Evolutionary conservation across 495 filamentous ascomycete genomes (phyloP).

Genomic region (Articulospora tetracladia): DNA sequence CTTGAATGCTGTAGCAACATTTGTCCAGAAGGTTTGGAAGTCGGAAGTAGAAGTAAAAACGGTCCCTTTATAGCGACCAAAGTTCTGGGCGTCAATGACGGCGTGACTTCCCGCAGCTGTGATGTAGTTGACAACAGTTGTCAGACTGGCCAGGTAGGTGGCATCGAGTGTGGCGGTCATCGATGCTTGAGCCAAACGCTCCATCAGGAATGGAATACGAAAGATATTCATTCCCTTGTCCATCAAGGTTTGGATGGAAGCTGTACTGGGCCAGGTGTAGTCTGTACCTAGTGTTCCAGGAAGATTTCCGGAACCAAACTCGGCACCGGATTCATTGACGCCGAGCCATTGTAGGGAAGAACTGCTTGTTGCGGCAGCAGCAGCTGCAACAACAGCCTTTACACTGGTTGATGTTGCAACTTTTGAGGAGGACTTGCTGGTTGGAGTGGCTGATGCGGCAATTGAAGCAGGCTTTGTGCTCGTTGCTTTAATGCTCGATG

Average conservation of each 20-base stretch:
- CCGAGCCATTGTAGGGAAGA: conserved; percentile 32
- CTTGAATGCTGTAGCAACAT: conserved; percentile 50
- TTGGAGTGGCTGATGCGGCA: not conserved
- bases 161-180: conserved; percentile 43
- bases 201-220: conserved; percentile 48
- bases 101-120: conserved; percentile 56
- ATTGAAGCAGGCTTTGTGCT: not conserved
- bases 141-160: conserved; percentile 46
- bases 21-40: conserved; percentile 57
- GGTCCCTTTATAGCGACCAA: conserved; percentile 49
- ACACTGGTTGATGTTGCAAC: not conserved
- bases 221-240: conserved; percentile 58
- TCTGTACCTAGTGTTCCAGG: conserved; percentile 54
- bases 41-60: conserved; percentile 50
- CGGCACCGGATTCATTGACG: conserved; percentile 47
- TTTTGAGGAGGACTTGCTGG: not conserved
- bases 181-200: conserved; percentile 54
- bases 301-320: conserved; percentile 43
- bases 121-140: conserved; percentile 48
- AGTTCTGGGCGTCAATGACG: conserved; percentile 62
- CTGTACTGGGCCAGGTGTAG: conserved; percentile 46
- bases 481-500: not conserved
- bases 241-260: conserved; percentile 23
- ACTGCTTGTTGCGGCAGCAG: not conserved
- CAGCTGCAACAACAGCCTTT: not conserved